Conservation (phyloP, 2,329 filamentous ascomycete genomes). For the Metarhizium guizhouense region DNA sequence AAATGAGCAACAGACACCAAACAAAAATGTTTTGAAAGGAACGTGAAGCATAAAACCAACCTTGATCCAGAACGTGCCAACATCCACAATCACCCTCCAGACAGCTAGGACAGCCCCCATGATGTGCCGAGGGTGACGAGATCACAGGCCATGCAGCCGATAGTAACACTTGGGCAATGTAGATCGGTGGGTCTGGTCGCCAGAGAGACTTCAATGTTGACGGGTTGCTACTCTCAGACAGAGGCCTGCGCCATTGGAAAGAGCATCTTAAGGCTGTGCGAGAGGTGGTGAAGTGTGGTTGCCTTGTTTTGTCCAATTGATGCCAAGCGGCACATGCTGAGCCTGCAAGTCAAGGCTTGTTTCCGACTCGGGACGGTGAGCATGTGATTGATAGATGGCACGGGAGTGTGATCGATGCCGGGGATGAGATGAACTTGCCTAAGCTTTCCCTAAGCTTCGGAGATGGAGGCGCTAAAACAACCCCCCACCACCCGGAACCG, state of each 20-base stretch:
- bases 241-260: background rate
- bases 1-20: no score
- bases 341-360: background rate
- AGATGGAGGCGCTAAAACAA: no score
- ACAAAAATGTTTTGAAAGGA: constrained; percentile 3
- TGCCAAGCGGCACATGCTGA: background rate
- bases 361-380: background rate
- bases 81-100: constrained; percentile 51
- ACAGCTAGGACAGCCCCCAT: constrained; percentile 39
- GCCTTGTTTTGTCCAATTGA: no score
- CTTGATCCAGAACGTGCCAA: constrained; percentile 53
- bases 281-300: background rate
- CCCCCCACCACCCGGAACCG: no score
- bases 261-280: background rate
- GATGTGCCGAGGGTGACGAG: constrained; percentile 23
- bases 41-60: constrained; percentile 31
- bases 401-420: background rate
- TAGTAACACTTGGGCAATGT: background rate
- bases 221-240: background rate
- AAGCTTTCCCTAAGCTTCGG: no score
- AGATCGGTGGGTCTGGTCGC: background rate
- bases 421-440: background rate
- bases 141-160: constrained; percentile 17
- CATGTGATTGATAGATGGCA: constrained; percentile 3
- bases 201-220: background rate